phyloP scores from a whole-genome alignment of 768 basidiomycete species.

The Xerocomus potaroensis region DNA sequence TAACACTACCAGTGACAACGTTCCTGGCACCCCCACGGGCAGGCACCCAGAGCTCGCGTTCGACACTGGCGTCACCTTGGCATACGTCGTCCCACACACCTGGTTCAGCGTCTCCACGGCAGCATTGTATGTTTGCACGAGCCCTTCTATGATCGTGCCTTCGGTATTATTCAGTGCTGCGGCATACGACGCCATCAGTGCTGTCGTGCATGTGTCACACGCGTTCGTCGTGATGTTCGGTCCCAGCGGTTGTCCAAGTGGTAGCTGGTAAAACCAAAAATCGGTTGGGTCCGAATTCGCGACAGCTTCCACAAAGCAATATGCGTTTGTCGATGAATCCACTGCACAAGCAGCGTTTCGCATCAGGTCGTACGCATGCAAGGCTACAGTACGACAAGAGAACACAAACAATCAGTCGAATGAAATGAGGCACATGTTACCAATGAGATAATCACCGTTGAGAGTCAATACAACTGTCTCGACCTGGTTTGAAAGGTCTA shows the following conservation, averaged over 20 bases:
- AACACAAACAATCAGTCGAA: not conserved
- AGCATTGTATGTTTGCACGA: constrained; percentile 45
- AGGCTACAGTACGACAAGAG: constrained; percentile 35
- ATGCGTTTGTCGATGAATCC: constrained; percentile 54
- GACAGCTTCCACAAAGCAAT: constrained; percentile 72
- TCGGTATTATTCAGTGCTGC: constrained; percentile 36
- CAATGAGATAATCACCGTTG: constrained; percentile 39
- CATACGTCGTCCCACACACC: constrained; percentile 52
- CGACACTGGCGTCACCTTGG: constrained; percentile 17
- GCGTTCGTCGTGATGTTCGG: constrained; percentile 40
- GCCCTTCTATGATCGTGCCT: constrained; percentile 32
- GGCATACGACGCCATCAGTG: constrained; percentile 52
- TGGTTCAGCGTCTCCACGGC: constrained; percentile 44
- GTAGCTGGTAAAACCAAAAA: constrained; percentile 68
- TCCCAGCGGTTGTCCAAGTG: constrained; percentile 54
- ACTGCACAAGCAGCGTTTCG: constrained; percentile 55
- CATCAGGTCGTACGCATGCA: constrained; percentile 62
- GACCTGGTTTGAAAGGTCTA: constrained; percentile 53
- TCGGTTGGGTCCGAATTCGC: constrained; percentile 55
- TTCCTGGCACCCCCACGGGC: constrained; percentile 5
- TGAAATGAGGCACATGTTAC: not conserved
- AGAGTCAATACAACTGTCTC: constrained; percentile 51
- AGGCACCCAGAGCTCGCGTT: constrained; percentile 6
- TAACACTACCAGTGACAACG: constrained; percentile 5
- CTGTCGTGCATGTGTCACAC: constrained; percentile 64